phyloP scores from a whole-genome alignment of 192 early-diverging fungal genomes.

The Coemansia sp. region DNA sequence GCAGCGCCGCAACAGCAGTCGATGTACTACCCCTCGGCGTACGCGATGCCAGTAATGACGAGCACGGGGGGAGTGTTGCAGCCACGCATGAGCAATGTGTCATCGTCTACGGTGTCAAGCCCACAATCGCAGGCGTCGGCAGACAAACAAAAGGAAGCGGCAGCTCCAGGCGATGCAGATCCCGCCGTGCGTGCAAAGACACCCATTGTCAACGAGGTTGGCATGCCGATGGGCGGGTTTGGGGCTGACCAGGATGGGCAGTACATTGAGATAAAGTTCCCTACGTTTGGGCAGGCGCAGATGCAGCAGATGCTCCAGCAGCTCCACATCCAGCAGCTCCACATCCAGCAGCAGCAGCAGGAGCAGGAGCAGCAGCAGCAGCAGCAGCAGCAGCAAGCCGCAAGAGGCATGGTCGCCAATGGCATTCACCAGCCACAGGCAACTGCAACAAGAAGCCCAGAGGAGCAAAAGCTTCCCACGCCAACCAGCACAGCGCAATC shows the following conservation, averaged over 20 bases:
- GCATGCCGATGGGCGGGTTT: conserved; percentile 40
- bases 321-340: conserved; percentile 35
- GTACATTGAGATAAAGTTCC: conserved; percentile 58
- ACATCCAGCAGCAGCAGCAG: conserved; percentile 4
- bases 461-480: conserved; percentile 17
- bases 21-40: conserved; percentile 43
- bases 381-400: background rate
- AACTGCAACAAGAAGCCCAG: background rate
- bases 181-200: conserved; percentile 16
- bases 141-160: conserved; percentile 3
- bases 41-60: conserved; percentile 26
- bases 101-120: conserved; percentile 7
- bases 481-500: conserved; percentile 23
- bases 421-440: conserved; percentile 16
- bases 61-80: conserved; percentile 12
- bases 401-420: background rate
- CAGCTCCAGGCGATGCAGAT: background rate
- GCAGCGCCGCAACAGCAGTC: conserved; percentile 20
- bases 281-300: conserved; percentile 52
- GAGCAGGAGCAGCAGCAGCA: background rate
- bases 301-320: conserved; percentile 58
- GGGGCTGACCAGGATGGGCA: conserved; percentile 48
- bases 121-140: conserved; percentile 8
- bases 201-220: conserved; percentile 39
- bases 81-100: conserved; percentile 30